Conservation (phyloP, 1,284 basidiomycete genomes). For the Trichosporon faecale region DNA sequence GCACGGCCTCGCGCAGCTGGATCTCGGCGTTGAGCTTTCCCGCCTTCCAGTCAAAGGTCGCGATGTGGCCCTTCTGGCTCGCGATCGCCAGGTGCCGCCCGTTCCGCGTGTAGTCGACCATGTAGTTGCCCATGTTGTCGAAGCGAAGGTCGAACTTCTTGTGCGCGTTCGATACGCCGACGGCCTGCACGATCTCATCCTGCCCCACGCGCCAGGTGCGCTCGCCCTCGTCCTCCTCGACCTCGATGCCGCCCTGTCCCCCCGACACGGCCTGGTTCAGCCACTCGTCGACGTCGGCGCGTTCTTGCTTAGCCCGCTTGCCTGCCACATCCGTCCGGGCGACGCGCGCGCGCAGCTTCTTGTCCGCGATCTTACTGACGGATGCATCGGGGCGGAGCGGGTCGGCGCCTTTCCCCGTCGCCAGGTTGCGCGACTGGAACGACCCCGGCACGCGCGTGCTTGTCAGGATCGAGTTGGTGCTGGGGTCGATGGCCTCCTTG, state of each 20-base stretch:
- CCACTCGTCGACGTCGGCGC: constrained; percentile 51
- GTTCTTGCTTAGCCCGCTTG: constrained; percentile 44
- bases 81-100: constrained; percentile 85
- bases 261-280: constrained; percentile 40
- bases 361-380: constrained; percentile 60
- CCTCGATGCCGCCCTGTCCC: constrained; percentile 47
- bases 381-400: constrained; percentile 34
- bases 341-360: constrained; percentile 69
- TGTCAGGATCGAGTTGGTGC: constrained; percentile 59
- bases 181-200: constrained; percentile 66
- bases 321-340: constrained; percentile 57
- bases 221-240: constrained; percentile 57
- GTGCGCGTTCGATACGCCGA: constrained; percentile 68
- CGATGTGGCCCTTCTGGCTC: constrained; percentile 80
- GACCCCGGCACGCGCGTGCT: constrained; percentile 44
- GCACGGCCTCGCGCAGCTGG: constrained; percentile 76
- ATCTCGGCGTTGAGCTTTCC: constrained; percentile 83
- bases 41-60: constrained; percentile 91
- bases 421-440: constrained; percentile 38
- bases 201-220: constrained; percentile 85
- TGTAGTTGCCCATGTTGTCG: constrained; percentile 70
- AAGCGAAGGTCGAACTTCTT: constrained; percentile 77
- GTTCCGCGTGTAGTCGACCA: constrained; percentile 78
- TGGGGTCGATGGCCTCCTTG: constrained; percentile 56
- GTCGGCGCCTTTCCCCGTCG: constrained; percentile 31